These are phyloP conservation scores for Anthostomella pinea DNA, from an alignment of 2,329 filamentous ascomycete species.

Conservation along the genomic window DNA sequence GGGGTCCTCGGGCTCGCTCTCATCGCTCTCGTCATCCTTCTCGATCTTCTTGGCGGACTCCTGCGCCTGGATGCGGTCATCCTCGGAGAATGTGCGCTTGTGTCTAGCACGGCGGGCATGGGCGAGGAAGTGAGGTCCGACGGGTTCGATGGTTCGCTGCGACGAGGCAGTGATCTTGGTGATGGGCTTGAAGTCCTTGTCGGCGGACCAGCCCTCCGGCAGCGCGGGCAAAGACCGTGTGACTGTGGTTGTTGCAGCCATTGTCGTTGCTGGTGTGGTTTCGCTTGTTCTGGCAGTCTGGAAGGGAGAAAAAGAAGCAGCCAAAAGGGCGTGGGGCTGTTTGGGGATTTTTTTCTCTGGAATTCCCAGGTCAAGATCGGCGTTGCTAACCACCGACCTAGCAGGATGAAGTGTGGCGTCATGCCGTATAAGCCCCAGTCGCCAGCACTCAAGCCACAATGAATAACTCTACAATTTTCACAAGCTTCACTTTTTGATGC, in stretches of 20 bases:
- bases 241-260: constrained; percentile 64
- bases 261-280: constrained; percentile 36
- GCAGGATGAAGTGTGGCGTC: no score
- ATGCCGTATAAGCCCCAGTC: no score
- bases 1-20: constrained; percentile 90
- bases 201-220: constrained; percentile 75
- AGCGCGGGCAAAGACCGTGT: constrained; percentile 70
- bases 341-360: constrained; percentile 14
- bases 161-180: constrained; percentile 73
- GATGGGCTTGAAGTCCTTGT: constrained; percentile 88
- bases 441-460: no score
- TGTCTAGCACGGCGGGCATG: constrained; percentile 94
- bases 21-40: constrained; percentile 83
- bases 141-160: constrained; percentile 88
- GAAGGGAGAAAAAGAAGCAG: constrained; percentile 12
- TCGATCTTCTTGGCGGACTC: constrained; percentile 94
- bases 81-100: constrained; percentile 97
- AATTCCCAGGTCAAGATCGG: background rate
- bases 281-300: constrained; percentile 10
- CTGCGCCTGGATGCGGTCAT: constrained; percentile 95
- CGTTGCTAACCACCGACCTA: background rate
- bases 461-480: background rate
- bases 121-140: constrained; percentile 96
- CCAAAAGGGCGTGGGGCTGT: constrained; percentile 11
- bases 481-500: background rate